These are phyloP conservation scores for Mycena venus DNA, from an alignment of 768 basidiomycete species.

Conservation along the genomic window DNA sequence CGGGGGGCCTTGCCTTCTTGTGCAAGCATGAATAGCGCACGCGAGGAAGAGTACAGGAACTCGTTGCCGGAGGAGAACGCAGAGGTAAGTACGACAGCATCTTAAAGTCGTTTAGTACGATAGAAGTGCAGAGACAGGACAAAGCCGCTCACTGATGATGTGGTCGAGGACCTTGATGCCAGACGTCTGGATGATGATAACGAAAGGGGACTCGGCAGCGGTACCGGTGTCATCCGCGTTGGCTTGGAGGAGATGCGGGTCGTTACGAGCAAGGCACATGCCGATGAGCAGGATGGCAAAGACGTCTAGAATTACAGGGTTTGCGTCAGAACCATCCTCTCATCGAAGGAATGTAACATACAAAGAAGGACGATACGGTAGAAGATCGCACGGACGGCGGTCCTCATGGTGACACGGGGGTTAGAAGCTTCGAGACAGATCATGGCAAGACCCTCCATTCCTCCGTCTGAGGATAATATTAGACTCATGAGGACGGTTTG, in stretches of 20 bases:
- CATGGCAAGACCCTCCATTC: slow-evolving; percentile 55
- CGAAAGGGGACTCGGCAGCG: slow-evolving; percentile 49
- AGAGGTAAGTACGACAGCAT: slow-evolving; percentile 60
- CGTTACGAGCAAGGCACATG: slow-evolving; percentile 55
- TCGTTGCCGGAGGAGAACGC: slow-evolving; percentile 70
- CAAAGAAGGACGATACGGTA: slow-evolving; percentile 47
- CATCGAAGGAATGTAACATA: background rate
- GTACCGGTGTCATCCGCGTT: slow-evolving; percentile 38
- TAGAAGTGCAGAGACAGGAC: background rate
- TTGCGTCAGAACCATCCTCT: background rate
- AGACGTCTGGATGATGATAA: slow-evolving; percentile 58
- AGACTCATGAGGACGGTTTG: background rate
- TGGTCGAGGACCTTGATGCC: slow-evolving; percentile 62
- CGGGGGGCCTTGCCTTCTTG: slow-evolving; percentile 64
- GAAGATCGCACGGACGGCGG: slow-evolving; percentile 57
- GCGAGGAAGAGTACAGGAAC: slow-evolving; percentile 65
- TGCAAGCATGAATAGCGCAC: slow-evolving; percentile 67
- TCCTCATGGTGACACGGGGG: slow-evolving; percentile 57
- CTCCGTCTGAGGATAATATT: slow-evolving; percentile 49
- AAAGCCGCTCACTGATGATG: slow-evolving; percentile 45
- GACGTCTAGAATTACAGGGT: slow-evolving; percentile 45
- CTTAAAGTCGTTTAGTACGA: background rate
- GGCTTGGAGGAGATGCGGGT: slow-evolving; percentile 30
- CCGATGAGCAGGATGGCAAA: slow-evolving; percentile 55
- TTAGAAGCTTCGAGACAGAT: slow-evolving; percentile 54